Evolutionary conservation across 139 green algal species (phyloP).

Genomic region (Coelastrella sp.): DNA sequence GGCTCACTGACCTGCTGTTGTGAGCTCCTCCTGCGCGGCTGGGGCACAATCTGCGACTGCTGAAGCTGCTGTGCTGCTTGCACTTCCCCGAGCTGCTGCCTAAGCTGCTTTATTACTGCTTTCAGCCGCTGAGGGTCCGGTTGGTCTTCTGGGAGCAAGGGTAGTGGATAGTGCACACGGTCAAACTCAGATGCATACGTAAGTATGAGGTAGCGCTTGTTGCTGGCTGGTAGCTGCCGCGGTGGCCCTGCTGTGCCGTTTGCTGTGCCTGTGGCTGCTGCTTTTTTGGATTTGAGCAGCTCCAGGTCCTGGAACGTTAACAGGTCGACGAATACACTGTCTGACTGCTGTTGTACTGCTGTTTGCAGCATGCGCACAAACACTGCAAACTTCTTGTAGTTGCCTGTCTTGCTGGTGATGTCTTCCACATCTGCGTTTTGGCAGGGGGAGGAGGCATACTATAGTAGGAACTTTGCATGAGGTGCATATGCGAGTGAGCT

Average conservation of each 20-base stretch:
- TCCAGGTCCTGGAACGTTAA: conserved; percentile 91
- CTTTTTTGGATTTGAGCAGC: conserved; percentile 78
- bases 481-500: neutral
- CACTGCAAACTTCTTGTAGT: conserved; percentile 89
- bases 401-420: conserved; percentile 91
- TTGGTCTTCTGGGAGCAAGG: conserved; percentile 81
- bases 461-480: neutral
- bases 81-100: conserved; percentile 58
- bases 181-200: conserved; percentile 95
- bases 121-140: conserved; percentile 77
- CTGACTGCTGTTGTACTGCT: conserved; percentile 78
- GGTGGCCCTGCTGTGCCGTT: neutral
- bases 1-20: neutral
- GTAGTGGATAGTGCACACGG: conserved; percentile 92
- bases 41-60: neutral
- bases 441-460: neutral
- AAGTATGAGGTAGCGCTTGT: conserved; percentile 95
- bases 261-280: neutral
- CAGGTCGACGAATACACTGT: conserved; percentile 91
- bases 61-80: conserved; percentile 48
- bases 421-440: conserved; percentile 87
- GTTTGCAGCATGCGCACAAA: conserved; percentile 91
- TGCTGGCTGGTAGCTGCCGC: conserved; percentile 57
- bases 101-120: conserved; percentile 70
- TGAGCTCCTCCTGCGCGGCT: conserved; percentile 29